Evolutionary conservation across 306 rosid genomes (phyloP), one percentile per base, ranked within the genome.

Genomic region (Oxytropis ochrocephala): DNA sequence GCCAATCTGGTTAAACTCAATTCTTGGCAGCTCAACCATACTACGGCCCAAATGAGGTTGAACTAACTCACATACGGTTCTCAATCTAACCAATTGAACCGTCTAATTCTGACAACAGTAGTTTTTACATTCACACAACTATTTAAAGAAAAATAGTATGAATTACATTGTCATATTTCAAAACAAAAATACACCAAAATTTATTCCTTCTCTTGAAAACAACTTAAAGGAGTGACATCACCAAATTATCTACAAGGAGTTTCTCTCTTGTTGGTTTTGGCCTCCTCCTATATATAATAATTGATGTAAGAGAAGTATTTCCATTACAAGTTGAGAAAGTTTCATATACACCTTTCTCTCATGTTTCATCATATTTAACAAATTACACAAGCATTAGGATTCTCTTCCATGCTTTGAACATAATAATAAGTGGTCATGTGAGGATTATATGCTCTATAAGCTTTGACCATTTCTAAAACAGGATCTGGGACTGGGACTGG

Each of bases 321-420:
- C 44, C 78, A 67, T 75, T 61, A 58, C 81, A 61, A 54, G 56
- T 58, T 17, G 68, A 73, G 76, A 72, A 62, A 78, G 80, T 58
- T 62, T 63, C 43, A 52, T 50, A 33, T 32, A 42, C 17, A 5
- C n/a, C 46, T 48, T 76, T 70, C 64, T 19, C 65, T 64, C 70
- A 36, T 11, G 48, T 56, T 52, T 48, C 36, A 50, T 27, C 38
- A 38, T 51, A 64, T 44, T 80, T 59, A 93, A 63, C 75, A 87
- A 69, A 94, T 87, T 33, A 64, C 86, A 79, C 99, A 94, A 67
- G 92, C 90, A 83, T 88, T 94, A 11, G 99, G 99, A 56, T 94
- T 91, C 83, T 94, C 99, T 64, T 94, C 99, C 85, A 90, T 90
- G 87, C 96, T 87, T 33, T 88, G 99, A 21, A 27, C 92, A 67